Base-by-base conservation (phyloP, 2,329 filamentous ascomycete species). In the Leptographium galeiforme region DNA sequence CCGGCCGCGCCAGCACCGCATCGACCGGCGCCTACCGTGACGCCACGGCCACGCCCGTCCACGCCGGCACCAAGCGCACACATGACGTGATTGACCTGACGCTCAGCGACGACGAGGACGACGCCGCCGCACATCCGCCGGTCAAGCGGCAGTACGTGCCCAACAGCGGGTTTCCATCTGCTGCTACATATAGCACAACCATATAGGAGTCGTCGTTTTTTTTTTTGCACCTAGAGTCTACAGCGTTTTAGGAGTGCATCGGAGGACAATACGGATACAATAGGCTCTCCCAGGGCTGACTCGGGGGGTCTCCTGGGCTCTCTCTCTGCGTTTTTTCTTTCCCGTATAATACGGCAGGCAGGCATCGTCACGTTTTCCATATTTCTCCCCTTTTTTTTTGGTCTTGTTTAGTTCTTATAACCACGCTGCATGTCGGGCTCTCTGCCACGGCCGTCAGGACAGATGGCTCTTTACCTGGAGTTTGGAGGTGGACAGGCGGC, bases 61-160 rank as follows among this genome's bases (percentile, higher is more conserved):
- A 34, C 32, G 30, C 47, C 2, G 44, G 43, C 41, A 58, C 50
- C 41, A 80, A 81, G 63, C 71, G 77, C 25, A 68, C 72, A 1
- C 67, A 69, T 3, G 72, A 77, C 46, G 73, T 82, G 2, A 81
- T 82, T 56, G 79, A 82, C 59, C 64, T 83, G 57, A 82, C 79
- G 1, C 63, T 78, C 8, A 78, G 75, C 48, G 77, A 79, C 52
- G 75, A 79, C 46, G 74, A 78, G 41, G 72, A 74, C 32, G 58
- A 60, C 25, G 54, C 49, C 6, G 39, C 68, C 3, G 67, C 68
- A 36, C 25, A 25, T 25, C 72, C 72, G 10, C 67, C 74, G 1
- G 56, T 66, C 6, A 81, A 81, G 64, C 70, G 76, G 49, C 72
- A 73, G 8, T 62, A 65, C 43, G 47, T 40, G 3, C 43, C 51